Conservation (phyloP, 192 early-diverging fungal genomes). For the Mortierella claussenii region DNA sequence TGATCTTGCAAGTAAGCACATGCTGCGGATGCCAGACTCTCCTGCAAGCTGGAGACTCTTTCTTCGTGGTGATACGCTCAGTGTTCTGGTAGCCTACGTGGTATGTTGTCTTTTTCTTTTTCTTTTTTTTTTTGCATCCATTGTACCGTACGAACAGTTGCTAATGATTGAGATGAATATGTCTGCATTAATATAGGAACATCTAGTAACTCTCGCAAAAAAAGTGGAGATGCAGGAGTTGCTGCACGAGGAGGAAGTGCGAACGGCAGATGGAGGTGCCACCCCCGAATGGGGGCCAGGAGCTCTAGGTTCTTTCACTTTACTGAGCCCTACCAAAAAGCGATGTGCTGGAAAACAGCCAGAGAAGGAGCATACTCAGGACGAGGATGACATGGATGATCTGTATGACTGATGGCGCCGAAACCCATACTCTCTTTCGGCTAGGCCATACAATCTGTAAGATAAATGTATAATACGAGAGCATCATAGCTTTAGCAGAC, state of each 20-base stretch:
- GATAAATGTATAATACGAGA: too few relatives aligned
- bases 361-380: too few relatives aligned
- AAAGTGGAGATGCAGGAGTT: neutral
- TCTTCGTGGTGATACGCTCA: neutral
- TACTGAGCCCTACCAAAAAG: slow-evolving; percentile 3
- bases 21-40: slow-evolving; percentile 8
- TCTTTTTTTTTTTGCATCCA: neutral
- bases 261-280: neutral
- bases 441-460: too few relatives aligned
- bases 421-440: too few relatives aligned
- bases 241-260: neutral
- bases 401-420: too few relatives aligned
- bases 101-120: neutral
- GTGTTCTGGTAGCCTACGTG: slow-evolving; percentile 6
- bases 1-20: slow-evolving; percentile 6
- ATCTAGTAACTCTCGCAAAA: neutral
- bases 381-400: too few relatives aligned
- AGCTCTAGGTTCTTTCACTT: neutral
- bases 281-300: slow-evolving; percentile 5
- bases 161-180: neutral
- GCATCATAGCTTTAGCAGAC: too few relatives aligned
- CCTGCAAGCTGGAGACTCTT: slow-evolving; percentile 4
- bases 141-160: too few relatives aligned
- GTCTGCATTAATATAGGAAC: neutral
- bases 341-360: too few relatives aligned